Conservation (phyloP, 2,329 filamentous ascomycete genomes). For the Colletotrichum sp. region DNA sequence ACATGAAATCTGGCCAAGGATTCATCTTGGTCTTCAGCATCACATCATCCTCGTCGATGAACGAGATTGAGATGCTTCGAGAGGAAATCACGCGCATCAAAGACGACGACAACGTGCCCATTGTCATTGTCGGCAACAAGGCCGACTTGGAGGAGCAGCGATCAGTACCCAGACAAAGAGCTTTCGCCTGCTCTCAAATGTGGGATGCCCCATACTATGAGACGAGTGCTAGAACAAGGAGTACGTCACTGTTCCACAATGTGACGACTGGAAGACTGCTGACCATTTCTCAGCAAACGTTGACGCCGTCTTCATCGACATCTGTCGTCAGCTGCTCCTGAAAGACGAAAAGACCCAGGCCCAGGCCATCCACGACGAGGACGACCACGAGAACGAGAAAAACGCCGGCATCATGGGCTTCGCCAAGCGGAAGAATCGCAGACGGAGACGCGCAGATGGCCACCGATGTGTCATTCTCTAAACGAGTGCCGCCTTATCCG, state of each 20-base stretch:
- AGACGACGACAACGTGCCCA: constrained; percentile 81
- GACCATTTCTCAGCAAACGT: constrained; percentile 69
- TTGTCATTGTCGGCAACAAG: constrained; percentile 93
- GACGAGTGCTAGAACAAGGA: constrained; percentile 79
- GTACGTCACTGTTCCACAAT: constrained; percentile 40
- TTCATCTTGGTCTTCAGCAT: constrained; percentile 94
- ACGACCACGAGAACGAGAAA: constrained; percentile 48
- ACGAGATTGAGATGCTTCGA: constrained; percentile 79
- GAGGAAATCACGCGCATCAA: constrained; percentile 93
- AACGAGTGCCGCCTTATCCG: not conserved
- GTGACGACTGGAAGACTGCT: constrained; percentile 19
- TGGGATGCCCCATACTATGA: constrained; percentile 95
- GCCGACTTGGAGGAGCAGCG: constrained; percentile 88
- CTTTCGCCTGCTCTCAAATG: constrained; percentile 82
- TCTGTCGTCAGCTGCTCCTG: constrained; percentile 82
- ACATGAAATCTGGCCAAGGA: constrained; percentile 93
- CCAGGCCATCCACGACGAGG: constrained; percentile 40
- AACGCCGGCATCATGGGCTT: constrained; percentile 38
- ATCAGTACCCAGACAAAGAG: constrained; percentile 75
- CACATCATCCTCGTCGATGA: constrained; percentile 81
- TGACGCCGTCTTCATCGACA: constrained; percentile 85
- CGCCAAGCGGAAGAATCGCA: constrained; percentile 33
- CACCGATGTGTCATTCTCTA: constrained; percentile 27
- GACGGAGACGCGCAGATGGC: constrained; percentile 27
- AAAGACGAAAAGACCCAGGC: constrained; percentile 63